Evolutionary conservation across 1,284 basidiomycete genomes (phyloP), one percentile per base, ranked within the genome.

Genomic region (Sporisorium graminicola): DNA sequence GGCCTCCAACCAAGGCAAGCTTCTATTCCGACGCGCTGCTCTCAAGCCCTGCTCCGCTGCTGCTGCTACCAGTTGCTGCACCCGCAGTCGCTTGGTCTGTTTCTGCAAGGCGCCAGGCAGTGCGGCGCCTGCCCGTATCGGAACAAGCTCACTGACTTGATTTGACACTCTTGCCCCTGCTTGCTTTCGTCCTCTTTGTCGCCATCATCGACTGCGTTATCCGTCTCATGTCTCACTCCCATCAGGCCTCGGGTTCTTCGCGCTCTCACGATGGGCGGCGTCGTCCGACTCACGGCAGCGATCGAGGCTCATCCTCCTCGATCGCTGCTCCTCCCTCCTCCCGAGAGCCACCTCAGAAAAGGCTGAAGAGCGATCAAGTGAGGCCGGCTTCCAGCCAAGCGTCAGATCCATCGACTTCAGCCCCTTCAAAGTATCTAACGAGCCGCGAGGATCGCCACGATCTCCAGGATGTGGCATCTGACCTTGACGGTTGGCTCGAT

Each of bases 401-500:
- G 5, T 7, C 14, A 2, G n/a, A 0, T 10, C 2, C 27, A 26
- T 33, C 54, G 6, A 56, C 44, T 27, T 31, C 57, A 4, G 20
- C 35, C 14, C 5, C 37, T 2, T 42, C 57, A n/a, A 51, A 10
- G n/a, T 1, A 24, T 22, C 40, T 42, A 29, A 3, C 12, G 43
- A 46, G 46, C 27, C 42, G 20, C 49, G 18, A 8, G 24, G 46
- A 35, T 29, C 42, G 20, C 49, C 13, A 8, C 31, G 52, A 27
- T 29, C 47, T 26, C 22, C 31, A 59, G 10, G 37, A 31, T 35
- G 40, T 55, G 27, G 44, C 55, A 22, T 16, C 58, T 1, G 40
- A 59, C 9, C 56, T 72, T 3, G 64, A 65, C 27, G 62, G 46
- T 24, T 49, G 58, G 44, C 59, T 65, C 13, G 62, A 74, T 29